Evolutionary conservation across 495 filamentous ascomycete species (phyloP), one percentile per base, ranked within the genome.

Genomic region (Podospora pseudocomata): DNA sequence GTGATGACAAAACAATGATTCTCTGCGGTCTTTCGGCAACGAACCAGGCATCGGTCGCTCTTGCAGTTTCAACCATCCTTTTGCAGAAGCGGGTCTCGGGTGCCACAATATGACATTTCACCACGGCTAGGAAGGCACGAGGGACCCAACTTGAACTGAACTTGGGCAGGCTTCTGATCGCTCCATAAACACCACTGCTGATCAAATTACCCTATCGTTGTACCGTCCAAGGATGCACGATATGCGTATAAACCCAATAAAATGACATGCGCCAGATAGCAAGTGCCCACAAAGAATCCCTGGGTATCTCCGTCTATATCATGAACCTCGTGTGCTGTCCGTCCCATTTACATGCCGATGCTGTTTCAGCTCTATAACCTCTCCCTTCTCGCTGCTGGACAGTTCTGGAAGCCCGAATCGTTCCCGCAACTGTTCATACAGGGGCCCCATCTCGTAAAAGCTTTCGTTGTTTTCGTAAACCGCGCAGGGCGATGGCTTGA

Each of bases 401-500:
- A 78, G 63, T 5, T 74, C 72, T 4, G 78, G 68, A 28, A 85
- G 78, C 2, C 75, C 68, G 60, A 77, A 81, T 57, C 77, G 72
- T 9, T 60, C 69, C 23, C 79, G 75, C 30, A 86, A 64, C 19
- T 77, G 63, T 3, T 77, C 72, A 13, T 84, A 74, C 27, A 79
- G 63, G 1, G 77, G 78, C 5, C 84, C 84, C 74, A 86, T 71
- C 23, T 76, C 73, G 71, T 83, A 87, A 39, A 84, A 79, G 70
- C 84, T 82, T 61, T 83, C 79, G 44, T 72, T 71, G 60, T 75
- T 78, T 60, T 86, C 85, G 68, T 83, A 80, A 34, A 68, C 79
- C 20, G 74, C 70, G 67, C 88, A 92, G 0, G 92, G 92, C 19
- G 88, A 89, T 30, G 80, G 79, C 65, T 83, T 87, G 59, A 94